Conservation (phyloP, 176 grass and related monocot genomes). For the Eleusine coracana region DNA sequence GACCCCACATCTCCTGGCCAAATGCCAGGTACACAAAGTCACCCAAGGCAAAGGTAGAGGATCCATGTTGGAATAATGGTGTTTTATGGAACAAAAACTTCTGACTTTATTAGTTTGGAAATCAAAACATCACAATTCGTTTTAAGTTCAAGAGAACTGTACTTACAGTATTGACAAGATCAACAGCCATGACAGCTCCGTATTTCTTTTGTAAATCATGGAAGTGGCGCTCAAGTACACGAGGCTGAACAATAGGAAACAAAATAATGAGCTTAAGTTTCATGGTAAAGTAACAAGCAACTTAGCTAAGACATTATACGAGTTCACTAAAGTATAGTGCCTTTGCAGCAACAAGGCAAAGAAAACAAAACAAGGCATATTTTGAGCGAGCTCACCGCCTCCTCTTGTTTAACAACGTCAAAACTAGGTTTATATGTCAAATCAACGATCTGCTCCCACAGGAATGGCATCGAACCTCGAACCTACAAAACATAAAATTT, state of each 20-base stretch:
- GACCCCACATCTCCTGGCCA: no score
- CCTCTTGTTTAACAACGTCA: slow-evolving; percentile 82
- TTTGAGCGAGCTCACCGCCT: slow-evolving; percentile 57
- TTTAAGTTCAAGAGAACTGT: slow-evolving; percentile 10
- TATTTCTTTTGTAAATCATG: slow-evolving; percentile 89
- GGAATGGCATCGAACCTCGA: slow-evolving; percentile 93
- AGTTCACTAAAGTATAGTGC: slow-evolving; percentile 31
- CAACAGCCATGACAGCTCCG: slow-evolving; percentile 80
- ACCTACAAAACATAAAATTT: slow-evolving; percentile 59
- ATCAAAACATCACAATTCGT: neutral
- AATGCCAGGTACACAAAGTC: no score
- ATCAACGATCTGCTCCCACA: slow-evolving; percentile 99
- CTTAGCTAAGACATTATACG: slow-evolving; percentile 1
- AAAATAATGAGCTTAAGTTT: slow-evolving; percentile 24
- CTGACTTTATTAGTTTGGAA: slow-evolving; percentile 27
- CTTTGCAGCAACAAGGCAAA: neutral
- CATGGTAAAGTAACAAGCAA: slow-evolving; percentile 17
- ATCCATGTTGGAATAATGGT: neutral
- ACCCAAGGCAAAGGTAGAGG: no score
- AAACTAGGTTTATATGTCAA: slow-evolving; percentile 96
- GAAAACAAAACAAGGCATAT: slow-evolving; percentile 43
- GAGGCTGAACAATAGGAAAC: slow-evolving; percentile 59
- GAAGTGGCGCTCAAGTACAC: slow-evolving; percentile 82
- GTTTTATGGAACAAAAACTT: slow-evolving; percentile 13
- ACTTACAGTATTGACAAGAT: slow-evolving; percentile 95